These are phyloP conservation scores for Sherardia arvensis DNA, from an alignment of 257 asterid genomes.

Conservation along the genomic window DNA sequence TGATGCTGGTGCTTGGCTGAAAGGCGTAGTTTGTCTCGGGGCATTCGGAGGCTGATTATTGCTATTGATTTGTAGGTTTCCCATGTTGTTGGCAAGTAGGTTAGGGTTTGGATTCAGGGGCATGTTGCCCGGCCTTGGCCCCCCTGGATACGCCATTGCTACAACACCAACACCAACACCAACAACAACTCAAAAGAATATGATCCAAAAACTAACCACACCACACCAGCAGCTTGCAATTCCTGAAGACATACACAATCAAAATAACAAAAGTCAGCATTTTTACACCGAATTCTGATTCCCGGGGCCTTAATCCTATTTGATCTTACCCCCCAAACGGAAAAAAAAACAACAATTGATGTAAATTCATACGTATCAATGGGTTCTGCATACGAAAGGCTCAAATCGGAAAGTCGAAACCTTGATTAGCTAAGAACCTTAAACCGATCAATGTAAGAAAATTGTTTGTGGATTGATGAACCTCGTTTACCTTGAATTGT, in stretches of 20 bases:
- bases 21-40: constrained; percentile 69
- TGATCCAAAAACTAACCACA: constrained; percentile 13
- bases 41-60: constrained; percentile 57
- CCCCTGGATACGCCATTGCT: constrained; percentile 87
- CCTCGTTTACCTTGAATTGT: too few species aligned
- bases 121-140: constrained; percentile 75
- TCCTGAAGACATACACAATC: constrained; percentile 18
- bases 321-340: not conserved
- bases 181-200: constrained; percentile 3
- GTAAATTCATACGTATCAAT: not conserved
- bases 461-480: too few species aligned
- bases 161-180: constrained; percentile 7
- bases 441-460: too few species aligned
- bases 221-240: constrained; percentile 12
- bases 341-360: not conserved
- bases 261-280: not conserved
- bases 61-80: constrained; percentile 63
- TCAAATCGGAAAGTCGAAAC: not conserved
- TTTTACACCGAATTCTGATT: not conserved
- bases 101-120: constrained; percentile 76
- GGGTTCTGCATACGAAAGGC: not conserved
- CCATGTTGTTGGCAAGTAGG: constrained; percentile 67
- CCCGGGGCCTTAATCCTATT: not conserved
- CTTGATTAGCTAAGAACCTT: not conserved
- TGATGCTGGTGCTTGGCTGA: constrained; percentile 69